These are phyloP conservation scores for Penicillium italicum DNA, from an alignment of 2,329 filamentous ascomycete species.

Conservation along the genomic window DNA sequence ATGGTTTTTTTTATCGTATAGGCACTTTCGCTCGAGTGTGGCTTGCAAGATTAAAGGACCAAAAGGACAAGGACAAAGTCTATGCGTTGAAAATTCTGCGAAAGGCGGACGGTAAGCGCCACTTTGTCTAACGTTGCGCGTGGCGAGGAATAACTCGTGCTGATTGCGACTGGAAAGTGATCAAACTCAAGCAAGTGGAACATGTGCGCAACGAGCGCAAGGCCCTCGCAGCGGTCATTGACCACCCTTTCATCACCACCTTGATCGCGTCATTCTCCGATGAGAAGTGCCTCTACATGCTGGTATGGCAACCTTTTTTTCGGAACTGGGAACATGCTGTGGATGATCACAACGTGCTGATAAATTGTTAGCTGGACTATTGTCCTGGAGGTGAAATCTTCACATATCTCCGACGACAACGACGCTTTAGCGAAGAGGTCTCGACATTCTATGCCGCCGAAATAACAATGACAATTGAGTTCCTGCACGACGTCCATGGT, in stretches of 20 bases:
- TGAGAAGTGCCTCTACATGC: constrained; percentile 55
- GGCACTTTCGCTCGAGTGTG: constrained; percentile 53
- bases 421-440: constrained; percentile 60
- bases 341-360: constrained; percentile 16
- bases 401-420: constrained; percentile 59
- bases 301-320: constrained; percentile 35
- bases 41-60: constrained; percentile 44
- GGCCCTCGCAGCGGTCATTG: constrained; percentile 59
- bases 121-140: constrained; percentile 2
- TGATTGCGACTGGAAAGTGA: constrained; percentile 35
- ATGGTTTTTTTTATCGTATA: constrained; percentile 23
- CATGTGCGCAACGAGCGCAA: constrained; percentile 66
- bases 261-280: constrained; percentile 64
- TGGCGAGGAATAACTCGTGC: constrained; percentile 8
- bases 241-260: constrained; percentile 64
- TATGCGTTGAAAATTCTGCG: constrained; percentile 51
- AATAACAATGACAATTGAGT: constrained; percentile 63
- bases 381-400: constrained; percentile 66
- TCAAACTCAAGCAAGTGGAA: constrained; percentile 64
- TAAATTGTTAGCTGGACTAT: constrained; percentile 54
- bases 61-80: constrained; percentile 39
- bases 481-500: constrained; percentile 61
- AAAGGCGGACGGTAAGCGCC: constrained; percentile 46
- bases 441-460: constrained; percentile 65
- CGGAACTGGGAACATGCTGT: neutral